Evolutionary conservation across 139 green algal genomes (phyloP).

Genomic region (Desmodesmus armatus): DNA sequence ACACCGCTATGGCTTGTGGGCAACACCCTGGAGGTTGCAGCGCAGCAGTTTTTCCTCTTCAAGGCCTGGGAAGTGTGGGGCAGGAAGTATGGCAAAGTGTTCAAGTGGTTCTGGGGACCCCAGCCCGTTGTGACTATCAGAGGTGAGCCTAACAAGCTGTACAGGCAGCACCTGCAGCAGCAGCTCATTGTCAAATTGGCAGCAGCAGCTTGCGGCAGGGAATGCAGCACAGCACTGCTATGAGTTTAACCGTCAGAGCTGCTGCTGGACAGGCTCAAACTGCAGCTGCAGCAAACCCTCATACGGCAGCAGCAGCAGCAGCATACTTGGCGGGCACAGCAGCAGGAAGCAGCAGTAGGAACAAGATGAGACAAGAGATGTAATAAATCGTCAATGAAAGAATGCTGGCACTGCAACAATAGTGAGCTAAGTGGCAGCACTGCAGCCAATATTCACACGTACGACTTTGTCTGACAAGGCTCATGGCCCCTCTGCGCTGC

Average conservation of each 20-base stretch:
- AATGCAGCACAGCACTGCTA: too few species aligned
- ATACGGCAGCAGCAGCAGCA: not conserved
- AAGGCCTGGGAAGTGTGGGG: constrained; percentile 40
- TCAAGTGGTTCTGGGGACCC: constrained; percentile 49
- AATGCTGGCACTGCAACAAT: too few species aligned
- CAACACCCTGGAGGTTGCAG: constrained; percentile 27
- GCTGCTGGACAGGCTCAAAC: not conserved
- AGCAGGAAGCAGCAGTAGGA: not conserved
- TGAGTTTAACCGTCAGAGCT: too few species aligned
- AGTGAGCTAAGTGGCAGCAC: too few species aligned
- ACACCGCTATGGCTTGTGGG: constrained; percentile 14
- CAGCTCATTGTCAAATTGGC: not conserved
- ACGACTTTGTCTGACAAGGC: not conserved
- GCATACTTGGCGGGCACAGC: not conserved
- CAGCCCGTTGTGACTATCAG: constrained; percentile 38
- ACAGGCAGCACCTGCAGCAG: not conserved
- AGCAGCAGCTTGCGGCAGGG: not conserved
- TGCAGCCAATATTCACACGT: too few species aligned
- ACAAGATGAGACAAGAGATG: too few species aligned
- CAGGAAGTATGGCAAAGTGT: constrained; percentile 33
- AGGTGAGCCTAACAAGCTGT: too few species aligned
- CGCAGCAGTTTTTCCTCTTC: constrained; percentile 31
- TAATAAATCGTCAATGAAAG: too few species aligned
- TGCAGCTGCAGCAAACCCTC: not conserved
- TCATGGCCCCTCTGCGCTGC: not conserved